Evolutionary conservation across 495 filamentous ascomycete species (phyloP).

Genomic region (Penicillium coprophilum): DNA sequence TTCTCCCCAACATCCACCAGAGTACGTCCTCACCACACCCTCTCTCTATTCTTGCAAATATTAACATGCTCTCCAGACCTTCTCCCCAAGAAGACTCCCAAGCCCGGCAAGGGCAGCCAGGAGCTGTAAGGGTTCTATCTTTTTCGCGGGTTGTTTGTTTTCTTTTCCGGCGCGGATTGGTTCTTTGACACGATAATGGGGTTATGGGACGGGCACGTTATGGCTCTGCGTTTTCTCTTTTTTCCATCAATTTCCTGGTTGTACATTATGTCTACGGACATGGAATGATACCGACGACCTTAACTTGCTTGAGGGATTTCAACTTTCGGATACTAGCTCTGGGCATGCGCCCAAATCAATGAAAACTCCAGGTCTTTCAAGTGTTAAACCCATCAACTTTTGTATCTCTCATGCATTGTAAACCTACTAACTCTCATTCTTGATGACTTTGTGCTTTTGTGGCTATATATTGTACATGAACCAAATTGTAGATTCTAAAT

Average conservation of each 20-base stretch:
- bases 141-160: constrained; percentile 57
- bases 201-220: constrained; percentile 77
- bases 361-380: constrained; percentile 33
- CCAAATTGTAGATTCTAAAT: not conserved
- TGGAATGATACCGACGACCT: constrained; percentile 52
- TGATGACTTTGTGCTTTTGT: not conserved
- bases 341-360: constrained; percentile 26
- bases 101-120: constrained; percentile 90
- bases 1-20: constrained; percentile 97
- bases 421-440: not conserved
- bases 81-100: constrained; percentile 95
- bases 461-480: not conserved
- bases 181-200: constrained; percentile 85
- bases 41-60: not conserved
- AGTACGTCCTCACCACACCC: constrained; percentile 61
- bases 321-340: constrained; percentile 28
- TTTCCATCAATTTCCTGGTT: constrained; percentile 67
- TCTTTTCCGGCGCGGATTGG: constrained; percentile 60
- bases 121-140: constrained; percentile 69
- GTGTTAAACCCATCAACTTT: not conserved
- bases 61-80: constrained; percentile 70
- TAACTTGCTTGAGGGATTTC: constrained; percentile 35
- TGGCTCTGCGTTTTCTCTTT: constrained; percentile 73
- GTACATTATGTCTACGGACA: constrained; percentile 90
- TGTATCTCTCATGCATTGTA: not conserved